Evolutionary conservation across 1,284 basidiomycete species (phyloP).

Genomic region (Cryptococcus amylolentus): DNA sequence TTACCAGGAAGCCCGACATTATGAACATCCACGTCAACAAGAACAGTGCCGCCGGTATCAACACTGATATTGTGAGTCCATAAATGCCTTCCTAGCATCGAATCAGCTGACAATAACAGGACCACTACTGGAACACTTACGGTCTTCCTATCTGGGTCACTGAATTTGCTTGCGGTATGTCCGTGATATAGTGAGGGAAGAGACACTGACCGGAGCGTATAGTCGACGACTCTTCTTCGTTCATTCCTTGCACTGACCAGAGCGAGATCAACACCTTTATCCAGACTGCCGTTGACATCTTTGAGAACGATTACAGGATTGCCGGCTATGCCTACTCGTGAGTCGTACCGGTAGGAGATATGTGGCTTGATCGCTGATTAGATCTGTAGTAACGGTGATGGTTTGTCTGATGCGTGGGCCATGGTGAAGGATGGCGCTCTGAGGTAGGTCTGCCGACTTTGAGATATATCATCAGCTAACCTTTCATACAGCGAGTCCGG

Average conservation of each 20-base stretch:
- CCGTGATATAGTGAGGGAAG: too few relatives aligned
- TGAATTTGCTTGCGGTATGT: conserved; percentile 37
- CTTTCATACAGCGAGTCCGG: conserved; percentile 30
- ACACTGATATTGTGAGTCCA: conserved; percentile 25
- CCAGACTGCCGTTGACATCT: conserved; percentile 43
- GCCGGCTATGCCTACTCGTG: conserved; percentile 41
- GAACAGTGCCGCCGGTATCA: conserved; percentile 40
- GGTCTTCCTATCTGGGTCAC: conserved; percentile 48
- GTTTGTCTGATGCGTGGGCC: conserved; percentile 39
- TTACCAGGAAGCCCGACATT: conserved; percentile 34
- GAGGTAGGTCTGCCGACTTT: conserved; percentile 22
- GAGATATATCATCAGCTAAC: conserved; percentile 2
- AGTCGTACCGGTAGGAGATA: background rate
- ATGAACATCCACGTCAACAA: conserved; percentile 50
- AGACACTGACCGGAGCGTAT: too few relatives aligned
- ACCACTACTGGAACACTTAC: conserved; percentile 48
- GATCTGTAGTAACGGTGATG: conserved; percentile 17
- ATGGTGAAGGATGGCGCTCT: conserved; percentile 31
- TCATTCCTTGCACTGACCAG: conserved; percentile 44
- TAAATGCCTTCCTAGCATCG: background rate
- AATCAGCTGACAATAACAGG: conserved; percentile 4
- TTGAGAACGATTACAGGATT: conserved; percentile 42
- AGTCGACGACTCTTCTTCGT: conserved; percentile 42
- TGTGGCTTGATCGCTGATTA: background rate
- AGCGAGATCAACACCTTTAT: conserved; percentile 43